Evolutionary conservation across 1,284 basidiomycete genomes (phyloP).

Genomic region (Trichosporon ovoides): DNA sequence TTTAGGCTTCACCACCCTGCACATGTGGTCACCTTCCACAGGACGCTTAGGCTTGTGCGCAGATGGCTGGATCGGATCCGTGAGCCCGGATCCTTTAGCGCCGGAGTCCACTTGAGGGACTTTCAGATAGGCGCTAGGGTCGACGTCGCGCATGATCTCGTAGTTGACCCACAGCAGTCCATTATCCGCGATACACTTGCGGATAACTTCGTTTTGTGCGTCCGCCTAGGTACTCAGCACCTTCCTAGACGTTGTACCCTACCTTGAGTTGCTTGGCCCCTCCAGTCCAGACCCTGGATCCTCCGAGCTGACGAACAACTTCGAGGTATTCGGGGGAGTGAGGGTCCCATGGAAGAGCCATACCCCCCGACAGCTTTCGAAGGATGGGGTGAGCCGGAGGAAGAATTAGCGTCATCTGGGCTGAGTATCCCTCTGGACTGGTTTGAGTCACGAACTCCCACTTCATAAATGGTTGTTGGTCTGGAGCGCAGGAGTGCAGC

Average conservation of each 20-base stretch:
- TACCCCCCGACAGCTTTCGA: slow-evolving; percentile 10
- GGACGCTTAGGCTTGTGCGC: too few relatives aligned
- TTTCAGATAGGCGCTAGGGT: slow-evolving; percentile 11
- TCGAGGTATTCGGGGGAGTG: slow-evolving; percentile 27
- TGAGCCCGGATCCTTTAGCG: not conserved
- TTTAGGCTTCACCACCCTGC: too few relatives aligned
- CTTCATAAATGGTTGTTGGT: slow-evolving; percentile 31
- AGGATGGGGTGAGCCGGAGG: slow-evolving; percentile 32
- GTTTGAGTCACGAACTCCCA: slow-evolving; percentile 28
- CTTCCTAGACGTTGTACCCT: not conserved
- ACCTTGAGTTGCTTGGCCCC: slow-evolving; percentile 28
- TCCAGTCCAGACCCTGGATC: slow-evolving; percentile 29
- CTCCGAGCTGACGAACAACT: slow-evolving; percentile 25
- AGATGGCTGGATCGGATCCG: not conserved
- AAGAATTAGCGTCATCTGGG: slow-evolving; percentile 30
- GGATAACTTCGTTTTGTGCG: slow-evolving; percentile 29
- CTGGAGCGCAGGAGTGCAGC: slow-evolving; percentile 26
- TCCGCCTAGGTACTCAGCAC: slow-evolving; percentile 25
- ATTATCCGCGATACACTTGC: slow-evolving; percentile 23
- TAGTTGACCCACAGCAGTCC: slow-evolving; percentile 27
- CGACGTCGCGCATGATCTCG: slow-evolving; percentile 11
- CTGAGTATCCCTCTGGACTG: slow-evolving; percentile 12
- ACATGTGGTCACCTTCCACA: too few relatives aligned
- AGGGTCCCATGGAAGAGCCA: slow-evolving; percentile 22
- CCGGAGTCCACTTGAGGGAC: not conserved